Conservation (phyloP, 495 filamentous ascomycete genomes). For the Acidomyces sp. region DNA sequence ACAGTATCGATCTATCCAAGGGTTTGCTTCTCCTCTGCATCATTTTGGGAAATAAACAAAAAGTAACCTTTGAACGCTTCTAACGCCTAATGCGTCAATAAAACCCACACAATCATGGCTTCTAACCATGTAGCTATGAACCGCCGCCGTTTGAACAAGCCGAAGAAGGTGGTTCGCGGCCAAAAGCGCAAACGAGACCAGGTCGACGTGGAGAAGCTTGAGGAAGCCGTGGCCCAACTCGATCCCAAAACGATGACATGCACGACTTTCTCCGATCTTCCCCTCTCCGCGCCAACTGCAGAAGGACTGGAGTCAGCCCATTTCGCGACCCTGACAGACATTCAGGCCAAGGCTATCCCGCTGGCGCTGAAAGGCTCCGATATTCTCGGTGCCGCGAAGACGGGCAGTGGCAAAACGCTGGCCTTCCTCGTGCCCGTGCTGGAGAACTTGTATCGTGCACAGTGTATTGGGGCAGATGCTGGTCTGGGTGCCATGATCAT, state of each 20-base stretch:
- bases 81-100: no score
- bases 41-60: no score
- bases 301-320: constrained; percentile 72
- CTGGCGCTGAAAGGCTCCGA: constrained; percentile 76
- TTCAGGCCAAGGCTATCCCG: constrained; percentile 77
- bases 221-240: constrained; percentile 35
- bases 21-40: no score
- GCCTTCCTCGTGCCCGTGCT: constrained; percentile 86
- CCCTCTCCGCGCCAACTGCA: constrained; percentile 72
- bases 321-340: constrained; percentile 81
- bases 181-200: constrained; percentile 55
- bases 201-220: constrained; percentile 46
- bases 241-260: constrained; percentile 32
- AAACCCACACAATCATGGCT: no score
- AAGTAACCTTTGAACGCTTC: no score
- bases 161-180: constrained; percentile 28
- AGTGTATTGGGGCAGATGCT: constrained; percentile 75
- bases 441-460: constrained; percentile 82
- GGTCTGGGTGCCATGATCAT: constrained; percentile 87
- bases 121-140: no score
- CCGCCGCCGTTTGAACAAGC: no score
- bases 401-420: constrained; percentile 90
- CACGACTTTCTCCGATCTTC: constrained; percentile 43
- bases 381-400: constrained; percentile 91
- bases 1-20: no score